A percentile compares a stretch with the other conserved stretches of the same genome.
Conservation (phyloP, 768 basidiomycete genomes). For the Tricholoma sp. region DNA sequence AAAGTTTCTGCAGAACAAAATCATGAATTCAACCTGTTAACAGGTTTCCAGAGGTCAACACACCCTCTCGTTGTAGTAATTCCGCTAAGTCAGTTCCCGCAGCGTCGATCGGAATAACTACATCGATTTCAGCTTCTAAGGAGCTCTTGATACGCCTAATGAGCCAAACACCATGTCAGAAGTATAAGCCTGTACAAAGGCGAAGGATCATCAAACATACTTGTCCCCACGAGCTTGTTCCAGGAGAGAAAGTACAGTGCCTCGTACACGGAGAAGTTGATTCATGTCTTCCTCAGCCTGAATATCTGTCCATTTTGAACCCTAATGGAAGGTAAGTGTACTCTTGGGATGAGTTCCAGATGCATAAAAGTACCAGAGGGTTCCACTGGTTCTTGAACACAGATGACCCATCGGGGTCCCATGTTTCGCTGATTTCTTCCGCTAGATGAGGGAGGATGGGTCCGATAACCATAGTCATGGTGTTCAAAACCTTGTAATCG, state of each 20-base stretch:
- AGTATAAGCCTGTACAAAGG: neutral
- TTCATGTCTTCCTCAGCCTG: conserved; percentile 59
- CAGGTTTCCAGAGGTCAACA: conserved; percentile 14
- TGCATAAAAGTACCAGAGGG: conserved; percentile 47
- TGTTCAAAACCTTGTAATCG: conserved; percentile 51
- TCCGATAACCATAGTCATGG: conserved; percentile 66
- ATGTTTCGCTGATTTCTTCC: conserved; percentile 71
- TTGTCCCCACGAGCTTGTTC: conserved; percentile 75
- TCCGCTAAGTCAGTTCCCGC: conserved; percentile 21
- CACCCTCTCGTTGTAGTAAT: conserved; percentile 41
- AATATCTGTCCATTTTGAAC: conserved; percentile 55
- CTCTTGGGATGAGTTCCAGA: neutral
- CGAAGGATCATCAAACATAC: conserved; percentile 34
- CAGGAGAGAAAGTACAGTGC: conserved; percentile 56
- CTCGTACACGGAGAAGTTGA: conserved; percentile 54
- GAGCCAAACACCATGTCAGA: conserved; percentile 1
- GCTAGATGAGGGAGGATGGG: conserved; percentile 89
- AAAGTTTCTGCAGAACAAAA: conserved; percentile 42
- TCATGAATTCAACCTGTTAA: neutral
- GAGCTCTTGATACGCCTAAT: conserved; percentile 70
- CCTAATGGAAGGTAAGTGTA: conserved; percentile 27
- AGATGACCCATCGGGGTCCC: conserved; percentile 38
- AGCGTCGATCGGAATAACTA: conserved; percentile 45
- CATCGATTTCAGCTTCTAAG: conserved; percentile 68
- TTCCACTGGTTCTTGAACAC: conserved; percentile 72